Evolutionary conservation across 2,329 filamentous ascomycete species (phyloP).

Genomic region (Botryotinia calthae): DNA sequence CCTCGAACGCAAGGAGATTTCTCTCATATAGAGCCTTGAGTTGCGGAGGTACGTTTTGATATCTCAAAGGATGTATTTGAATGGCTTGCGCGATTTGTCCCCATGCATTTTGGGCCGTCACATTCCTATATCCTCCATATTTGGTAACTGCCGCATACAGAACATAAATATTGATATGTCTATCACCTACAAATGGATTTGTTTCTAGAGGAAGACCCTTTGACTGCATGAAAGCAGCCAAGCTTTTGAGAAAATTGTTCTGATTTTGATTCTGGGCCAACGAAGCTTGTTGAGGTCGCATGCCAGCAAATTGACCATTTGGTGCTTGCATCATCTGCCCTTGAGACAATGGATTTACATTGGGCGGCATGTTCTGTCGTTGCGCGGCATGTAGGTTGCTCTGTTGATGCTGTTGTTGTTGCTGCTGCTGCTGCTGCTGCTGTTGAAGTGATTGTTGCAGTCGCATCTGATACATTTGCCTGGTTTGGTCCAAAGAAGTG

Average conservation of each 20-base stretch:
- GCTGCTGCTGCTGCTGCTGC: slow-evolving; percentile 64
- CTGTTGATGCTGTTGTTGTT: slow-evolving; percentile 67
- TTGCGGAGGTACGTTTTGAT: slow-evolving; percentile 65
- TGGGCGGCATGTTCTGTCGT: slow-evolving; percentile 46
- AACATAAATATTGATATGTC: slow-evolving; percentile 69
- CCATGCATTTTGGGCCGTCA: slow-evolving; percentile 72
- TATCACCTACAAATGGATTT: slow-evolving; percentile 70
- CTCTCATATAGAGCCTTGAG: slow-evolving; percentile 72
- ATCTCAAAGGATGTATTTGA: slow-evolving; percentile 59
- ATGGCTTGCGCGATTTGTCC: slow-evolving; percentile 64
- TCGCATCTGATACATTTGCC: slow-evolving; percentile 78
- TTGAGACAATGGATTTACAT: slow-evolving; percentile 34
- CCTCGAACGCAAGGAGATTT: slow-evolving; percentile 76
- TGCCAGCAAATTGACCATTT: slow-evolving; percentile 56
- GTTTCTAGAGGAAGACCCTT: slow-evolving; percentile 71
- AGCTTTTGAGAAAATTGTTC: slow-evolving; percentile 71
- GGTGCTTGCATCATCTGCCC: slow-evolving; percentile 55
- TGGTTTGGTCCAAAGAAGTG: slow-evolving; percentile 64
- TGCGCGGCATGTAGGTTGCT: slow-evolving; percentile 41
- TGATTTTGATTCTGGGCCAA: slow-evolving; percentile 48
- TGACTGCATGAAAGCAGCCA: slow-evolving; percentile 74
- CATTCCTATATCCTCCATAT: slow-evolving; percentile 71
- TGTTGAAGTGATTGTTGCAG: slow-evolving; percentile 65
- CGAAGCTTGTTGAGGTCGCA: slow-evolving; percentile 52
- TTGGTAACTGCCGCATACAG: slow-evolving; percentile 78